Conservation (phyloP, 148 eudicot species). For the Simmondsia chinensis region DNA sequence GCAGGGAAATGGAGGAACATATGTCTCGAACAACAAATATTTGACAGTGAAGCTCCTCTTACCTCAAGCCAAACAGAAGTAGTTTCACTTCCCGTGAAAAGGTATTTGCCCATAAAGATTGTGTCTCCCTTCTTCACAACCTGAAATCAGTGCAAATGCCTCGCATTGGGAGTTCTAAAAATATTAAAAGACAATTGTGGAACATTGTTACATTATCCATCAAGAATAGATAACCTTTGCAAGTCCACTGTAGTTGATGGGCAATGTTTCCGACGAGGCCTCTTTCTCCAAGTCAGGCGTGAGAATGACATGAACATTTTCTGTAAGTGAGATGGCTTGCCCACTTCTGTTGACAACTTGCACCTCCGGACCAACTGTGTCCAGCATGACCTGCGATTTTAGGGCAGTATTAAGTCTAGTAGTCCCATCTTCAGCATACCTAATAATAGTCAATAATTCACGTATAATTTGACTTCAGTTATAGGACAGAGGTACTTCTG, state of each 20-base stretch:
- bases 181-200: no score
- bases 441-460: no score
- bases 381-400: conserved; percentile 55
- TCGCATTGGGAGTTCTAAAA: no score
- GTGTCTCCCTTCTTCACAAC: conserved; percentile 94
- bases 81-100: conserved; percentile 98
- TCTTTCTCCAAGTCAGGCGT: conserved; percentile 48
- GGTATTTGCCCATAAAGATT: conserved; percentile 89
- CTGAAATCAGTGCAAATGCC: no score
- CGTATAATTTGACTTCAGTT: no score
- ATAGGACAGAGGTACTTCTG: no score
- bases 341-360: conserved; percentile 48
- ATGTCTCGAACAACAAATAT: not conserved
- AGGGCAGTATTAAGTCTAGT: not conserved
- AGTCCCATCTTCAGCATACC: no score
- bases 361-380: conserved; percentile 61
- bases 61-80: conserved; percentile 99
- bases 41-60: conserved; percentile 11
- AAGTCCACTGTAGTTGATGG: conserved; percentile 57
- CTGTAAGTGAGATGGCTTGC: conserved; percentile 46
- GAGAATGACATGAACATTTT: conserved; percentile 40
- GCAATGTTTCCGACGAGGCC: conserved; percentile 49
- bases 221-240: conserved; percentile 57
- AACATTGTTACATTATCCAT: no score
- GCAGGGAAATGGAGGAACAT: not conserved